Evolutionary conservation across 1,139 yeast species (phyloP), one percentile per base, ranked within the genome.

Genomic region (Candida gigantensis): DNA sequence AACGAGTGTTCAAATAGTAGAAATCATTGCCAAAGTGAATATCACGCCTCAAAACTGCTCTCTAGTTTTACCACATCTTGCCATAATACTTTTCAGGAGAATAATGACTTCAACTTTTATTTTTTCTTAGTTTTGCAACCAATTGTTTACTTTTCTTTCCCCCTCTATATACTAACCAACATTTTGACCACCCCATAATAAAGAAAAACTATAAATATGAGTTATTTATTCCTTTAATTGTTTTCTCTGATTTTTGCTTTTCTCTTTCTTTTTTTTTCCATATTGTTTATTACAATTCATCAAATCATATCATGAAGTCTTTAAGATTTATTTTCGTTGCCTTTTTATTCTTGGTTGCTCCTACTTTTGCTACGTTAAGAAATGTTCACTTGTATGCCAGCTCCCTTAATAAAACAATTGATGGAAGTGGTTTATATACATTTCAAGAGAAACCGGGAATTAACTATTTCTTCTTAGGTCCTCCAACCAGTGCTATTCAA

Each of bases 371-470:
- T 29, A 28, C 25, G 9, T 13, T 25, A 13, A 20, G 30, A 9
- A 29, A 28, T 11, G 24, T 36, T 12, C 14, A 32, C 17, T 36
- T 36, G 20, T 32, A 36, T 21, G 39, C 26, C 11, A 30, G 20
- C 3, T 36, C 39, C 11, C 10, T 55, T 26, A 44, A 48, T 35
- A 26, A 32, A 26, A 42, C 44, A 7, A 30, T 55, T 34, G 40
- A 50, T 46, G 65, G 63, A 19, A 42, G 53, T 24, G 65, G 62
- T 29, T 44, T 72, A 32, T 40, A 51, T 28, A 45, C 62, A 20
- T 42, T 46, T 30, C 81, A 74, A 50, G 78, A 71, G 53, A 81
- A 81, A 50, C 81, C 81, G 27, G 81, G 72, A 37, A 55, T 73
- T 49, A 62, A 69, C 58, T 74, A 68, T 53, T 51, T 65, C 33